A percentile compares a stretch with the other conserved stretches of the same genome.
Evolutionary conservation across 495 filamentous ascomycete species (phyloP).

Genomic region (Annulohypoxylon stygium): DNA sequence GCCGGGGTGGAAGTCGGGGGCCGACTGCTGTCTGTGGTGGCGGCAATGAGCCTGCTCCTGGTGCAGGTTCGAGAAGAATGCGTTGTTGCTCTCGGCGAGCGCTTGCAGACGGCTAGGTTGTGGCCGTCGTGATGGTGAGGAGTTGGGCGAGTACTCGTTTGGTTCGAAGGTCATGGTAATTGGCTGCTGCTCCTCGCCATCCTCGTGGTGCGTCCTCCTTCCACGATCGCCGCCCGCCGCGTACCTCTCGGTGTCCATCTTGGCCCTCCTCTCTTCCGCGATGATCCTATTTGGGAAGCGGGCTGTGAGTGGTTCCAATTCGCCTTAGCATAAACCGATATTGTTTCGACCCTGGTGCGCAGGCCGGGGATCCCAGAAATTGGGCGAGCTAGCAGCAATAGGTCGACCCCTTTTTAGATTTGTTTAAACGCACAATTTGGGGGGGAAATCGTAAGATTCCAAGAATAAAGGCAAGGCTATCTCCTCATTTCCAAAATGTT

Average conservation of each 20-base stretch:
- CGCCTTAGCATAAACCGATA: slow-evolving; percentile 61
- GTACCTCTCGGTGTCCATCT: slow-evolving; percentile 25
- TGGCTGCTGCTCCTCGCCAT: slow-evolving; percentile 36
- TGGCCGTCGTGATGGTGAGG: slow-evolving; percentile 30
- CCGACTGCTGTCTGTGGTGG: slow-evolving; percentile 61
- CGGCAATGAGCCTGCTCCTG: not conserved
- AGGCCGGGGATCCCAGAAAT: slow-evolving; percentile 8
- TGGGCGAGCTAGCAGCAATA: not conserved
- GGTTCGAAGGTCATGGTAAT: slow-evolving; percentile 40
- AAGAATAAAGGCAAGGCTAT: slow-evolving; percentile 5
- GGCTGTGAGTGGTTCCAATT: slow-evolving; percentile 27
- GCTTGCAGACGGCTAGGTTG: slow-evolving; percentile 21
- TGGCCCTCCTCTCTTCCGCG: slow-evolving; percentile 26
- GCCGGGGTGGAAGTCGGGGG: slow-evolving; percentile 47
- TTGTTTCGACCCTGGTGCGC: slow-evolving; percentile 51
- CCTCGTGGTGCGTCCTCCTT: slow-evolving; percentile 21
- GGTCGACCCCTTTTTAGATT: slow-evolving; percentile 12
- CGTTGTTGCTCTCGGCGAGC: slow-evolving; percentile 48
- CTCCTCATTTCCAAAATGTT: slow-evolving; percentile 8
- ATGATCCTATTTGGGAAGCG: slow-evolving; percentile 32
- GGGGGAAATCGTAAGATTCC: slow-evolving; percentile 13
- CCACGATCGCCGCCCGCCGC: slow-evolving; percentile 19
- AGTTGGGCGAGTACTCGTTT: slow-evolving; percentile 9
- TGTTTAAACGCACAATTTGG: slow-evolving; percentile 22
- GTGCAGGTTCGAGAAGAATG: slow-evolving; percentile 40